A percentile compares a stretch with the other conserved stretches of the same genome.
Evolutionary conservation across 208 protist genomes (phyloP).

Genomic region (Leishmania lainsoni): DNA sequence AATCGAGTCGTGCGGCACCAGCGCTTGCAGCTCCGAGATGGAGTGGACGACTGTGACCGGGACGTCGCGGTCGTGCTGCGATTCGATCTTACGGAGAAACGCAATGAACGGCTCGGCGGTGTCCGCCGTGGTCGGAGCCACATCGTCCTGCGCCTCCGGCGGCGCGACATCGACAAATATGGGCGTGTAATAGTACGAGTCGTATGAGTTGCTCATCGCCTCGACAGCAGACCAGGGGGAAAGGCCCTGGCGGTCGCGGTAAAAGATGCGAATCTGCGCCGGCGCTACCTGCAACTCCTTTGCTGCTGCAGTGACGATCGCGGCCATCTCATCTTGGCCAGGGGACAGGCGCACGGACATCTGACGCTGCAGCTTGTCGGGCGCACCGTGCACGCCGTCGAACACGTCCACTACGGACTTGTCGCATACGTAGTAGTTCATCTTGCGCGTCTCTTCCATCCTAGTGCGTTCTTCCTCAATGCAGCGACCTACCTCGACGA

Average conservation of each 20-base stretch:
- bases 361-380: slow-evolving; percentile 19
- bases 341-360: slow-evolving; percentile 27
- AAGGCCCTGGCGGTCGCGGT: slow-evolving; percentile 10
- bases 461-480: slow-evolving; percentile 40
- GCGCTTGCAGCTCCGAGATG: slow-evolving; percentile 13
- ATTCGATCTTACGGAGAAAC: slow-evolving; percentile 19
- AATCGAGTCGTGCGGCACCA: slow-evolving; percentile 10
- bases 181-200: slow-evolving; percentile 17
- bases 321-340: slow-evolving; percentile 15
- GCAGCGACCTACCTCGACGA: slow-evolving; percentile 39
- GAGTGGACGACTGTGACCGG: slow-evolving; percentile 24
- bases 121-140: neutral
- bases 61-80: neutral
- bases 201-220: slow-evolving; percentile 23
- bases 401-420: slow-evolving; percentile 41
- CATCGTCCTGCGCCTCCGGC: neutral
- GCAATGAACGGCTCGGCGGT: slow-evolving; percentile 7
- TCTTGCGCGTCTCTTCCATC: slow-evolving; percentile 18
- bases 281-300: slow-evolving; percentile 30
- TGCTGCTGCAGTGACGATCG: slow-evolving; percentile 35
- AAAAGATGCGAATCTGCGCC: slow-evolving; percentile 41
- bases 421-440: slow-evolving; percentile 45
- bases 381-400: slow-evolving; percentile 39
- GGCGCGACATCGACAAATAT: slow-evolving; percentile 26
- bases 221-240: slow-evolving; percentile 16